These are phyloP conservation scores for Cyclotella atomus DNA, from an alignment of 108 stramenopile species.

Conservation along the genomic window DNA sequence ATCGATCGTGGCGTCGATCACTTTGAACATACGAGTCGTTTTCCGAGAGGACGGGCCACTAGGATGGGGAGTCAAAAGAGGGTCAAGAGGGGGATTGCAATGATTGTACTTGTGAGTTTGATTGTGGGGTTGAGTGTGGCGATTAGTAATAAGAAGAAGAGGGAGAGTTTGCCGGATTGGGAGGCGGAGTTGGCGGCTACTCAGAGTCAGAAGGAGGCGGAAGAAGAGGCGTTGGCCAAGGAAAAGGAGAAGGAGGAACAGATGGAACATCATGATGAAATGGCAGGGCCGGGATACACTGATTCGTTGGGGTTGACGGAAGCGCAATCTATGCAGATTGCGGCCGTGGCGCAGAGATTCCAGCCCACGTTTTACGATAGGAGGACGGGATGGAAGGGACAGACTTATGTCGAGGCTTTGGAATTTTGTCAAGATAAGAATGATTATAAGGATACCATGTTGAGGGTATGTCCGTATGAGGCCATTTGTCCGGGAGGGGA, in stretches of 20 bases:
- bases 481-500: conserved; percentile 20
- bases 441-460: not conserved
- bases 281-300: not conserved
- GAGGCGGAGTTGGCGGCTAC: conserved; percentile 12
- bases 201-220: too few species aligned
- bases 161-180: conserved; percentile 8
- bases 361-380: conserved; percentile 5
- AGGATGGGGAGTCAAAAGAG: not conserved
- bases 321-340: not conserved
- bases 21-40: not conserved
- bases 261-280: not conserved
- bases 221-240: too few species aligned
- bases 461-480: conserved; percentile 17
- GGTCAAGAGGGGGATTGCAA: conserved; percentile 8
- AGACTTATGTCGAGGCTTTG: conserved; percentile 14
- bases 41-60: not conserved
- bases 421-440: conserved; percentile 11
- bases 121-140: conserved; percentile 15
- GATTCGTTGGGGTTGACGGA: not conserved
- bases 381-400: conserved; percentile 1
- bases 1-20: conserved; percentile 4
- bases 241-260: too few species aligned
- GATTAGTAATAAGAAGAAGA: conserved; percentile 10
- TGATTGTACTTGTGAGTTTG: not conserved
- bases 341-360: not conserved